phyloP scores from a whole-genome alignment of 192 early-diverging fungal genomes.

The Coemansia sp. region DNA sequence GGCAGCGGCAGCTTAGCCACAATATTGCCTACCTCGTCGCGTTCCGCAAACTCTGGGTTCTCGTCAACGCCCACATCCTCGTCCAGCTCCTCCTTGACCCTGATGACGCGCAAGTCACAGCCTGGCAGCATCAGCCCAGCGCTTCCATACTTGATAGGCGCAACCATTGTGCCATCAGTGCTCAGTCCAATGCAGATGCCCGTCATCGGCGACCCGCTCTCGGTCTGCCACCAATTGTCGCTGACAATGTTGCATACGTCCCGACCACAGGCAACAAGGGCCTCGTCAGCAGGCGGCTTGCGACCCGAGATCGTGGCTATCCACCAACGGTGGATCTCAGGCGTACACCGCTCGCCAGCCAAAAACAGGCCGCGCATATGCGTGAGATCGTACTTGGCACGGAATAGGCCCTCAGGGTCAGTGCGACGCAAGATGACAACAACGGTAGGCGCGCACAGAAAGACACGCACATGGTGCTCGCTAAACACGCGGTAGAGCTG shows the following conservation, averaged over 20 bases:
- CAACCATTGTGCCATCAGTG: constrained; percentile 26
- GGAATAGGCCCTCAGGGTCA: constrained; percentile 65
- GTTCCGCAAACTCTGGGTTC: constrained; percentile 45
- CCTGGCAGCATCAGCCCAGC: constrained; percentile 79
- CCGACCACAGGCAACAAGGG: constrained; percentile 20
- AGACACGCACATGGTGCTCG: constrained; percentile 71
- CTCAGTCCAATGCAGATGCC: constrained; percentile 63
- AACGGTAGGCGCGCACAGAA: constrained; percentile 85
- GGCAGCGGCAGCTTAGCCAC: constrained; percentile 77
- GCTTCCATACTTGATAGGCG: constrained; percentile 61
- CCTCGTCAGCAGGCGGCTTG: constrained; percentile 5
- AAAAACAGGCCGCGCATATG: constrained; percentile 66
- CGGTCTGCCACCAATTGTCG: constrained; percentile 91
- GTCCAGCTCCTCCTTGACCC: constrained; percentile 55
- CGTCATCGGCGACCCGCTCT: constrained; percentile 81
- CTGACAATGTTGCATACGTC: constrained; percentile 57
- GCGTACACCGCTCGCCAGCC: constrained; percentile 81
- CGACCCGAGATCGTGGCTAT: constrained; percentile 41
- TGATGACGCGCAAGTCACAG: constrained; percentile 65
- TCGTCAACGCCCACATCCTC: constrained; percentile 37
- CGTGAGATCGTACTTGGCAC: constrained; percentile 60
- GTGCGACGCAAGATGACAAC: constrained; percentile 76
- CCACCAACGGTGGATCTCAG: constrained; percentile 70
- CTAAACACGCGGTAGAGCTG: constrained; percentile 76
- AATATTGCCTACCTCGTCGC: constrained; percentile 71